Evolutionary conservation across 208 protist genomes (phyloP).

Genomic region (Entamoeba invadens): DNA sequence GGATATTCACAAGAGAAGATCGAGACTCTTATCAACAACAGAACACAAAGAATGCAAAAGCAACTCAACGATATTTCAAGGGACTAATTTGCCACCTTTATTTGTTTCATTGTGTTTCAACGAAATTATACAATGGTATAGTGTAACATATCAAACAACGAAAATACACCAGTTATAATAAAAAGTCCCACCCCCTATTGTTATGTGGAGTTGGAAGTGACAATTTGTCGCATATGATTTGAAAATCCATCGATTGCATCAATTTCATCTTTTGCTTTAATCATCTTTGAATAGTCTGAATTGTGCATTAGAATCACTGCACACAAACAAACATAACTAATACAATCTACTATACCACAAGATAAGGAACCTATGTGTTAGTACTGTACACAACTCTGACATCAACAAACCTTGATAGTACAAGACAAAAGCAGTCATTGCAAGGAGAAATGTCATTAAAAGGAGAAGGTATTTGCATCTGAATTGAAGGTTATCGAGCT

Average conservation of each 20-base stretch:
- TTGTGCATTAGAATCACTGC: neutral
- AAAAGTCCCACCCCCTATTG: no score
- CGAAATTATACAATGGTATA: no score
- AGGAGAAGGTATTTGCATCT: neutral
- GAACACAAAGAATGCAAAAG: neutral
- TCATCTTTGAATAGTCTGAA: neutral
- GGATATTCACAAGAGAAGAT: neutral
- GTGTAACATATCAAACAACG: no score
- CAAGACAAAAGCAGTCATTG: neutral
- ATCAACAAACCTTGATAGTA: neutral
- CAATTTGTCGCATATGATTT: no score
- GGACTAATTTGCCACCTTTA: neutral
- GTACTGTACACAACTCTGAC: neutral
- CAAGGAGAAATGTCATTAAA: neutral
- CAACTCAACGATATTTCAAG: neutral
- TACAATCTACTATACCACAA: neutral
- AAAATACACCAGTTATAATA: no score
- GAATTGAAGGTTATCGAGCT: neutral
- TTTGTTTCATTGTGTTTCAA: no score
- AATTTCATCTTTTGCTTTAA: neutral
- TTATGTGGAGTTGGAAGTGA: no score
- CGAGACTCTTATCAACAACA: neutral
- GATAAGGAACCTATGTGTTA: neutral
- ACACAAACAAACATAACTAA: neutral
- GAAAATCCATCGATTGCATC: neutral